phyloP scores from a whole-genome alignment of 805 yeast genomes.

The Zygoascus tannicola region DNA sequence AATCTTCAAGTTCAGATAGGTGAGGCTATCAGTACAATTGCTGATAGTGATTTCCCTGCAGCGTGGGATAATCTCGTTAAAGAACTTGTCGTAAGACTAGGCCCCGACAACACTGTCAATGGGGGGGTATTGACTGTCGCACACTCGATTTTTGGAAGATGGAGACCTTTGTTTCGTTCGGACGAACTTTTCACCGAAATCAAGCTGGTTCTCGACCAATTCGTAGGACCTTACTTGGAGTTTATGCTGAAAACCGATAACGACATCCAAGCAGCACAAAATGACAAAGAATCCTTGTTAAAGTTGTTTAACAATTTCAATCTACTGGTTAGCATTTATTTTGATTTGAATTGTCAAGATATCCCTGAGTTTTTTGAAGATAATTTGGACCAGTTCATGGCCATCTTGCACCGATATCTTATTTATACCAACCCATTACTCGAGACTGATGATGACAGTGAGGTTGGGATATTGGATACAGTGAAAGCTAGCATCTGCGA shows the following conservation, averaged over 20 bases:
- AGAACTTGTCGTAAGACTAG: slow-evolving; percentile 55
- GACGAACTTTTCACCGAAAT: slow-evolving; percentile 86
- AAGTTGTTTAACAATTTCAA: slow-evolving; percentile 62
- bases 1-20: slow-evolving; percentile 82
- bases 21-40: slow-evolving; percentile 84
- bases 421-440: slow-evolving; percentile 47
- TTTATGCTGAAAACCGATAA: slow-evolving; percentile 60
- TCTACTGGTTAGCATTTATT: slow-evolving; percentile 70
- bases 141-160: slow-evolving; percentile 89
- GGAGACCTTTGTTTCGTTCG: slow-evolving; percentile 91
- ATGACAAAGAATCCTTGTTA: slow-evolving; percentile 42
- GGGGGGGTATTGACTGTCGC: slow-evolving; percentile 86
- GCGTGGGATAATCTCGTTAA: slow-evolving; percentile 64
- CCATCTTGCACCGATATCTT: slow-evolving; percentile 71
- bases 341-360: slow-evolving; percentile 94
- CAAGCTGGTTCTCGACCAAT: slow-evolving; percentile 73
- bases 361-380: slow-evolving; percentile 98
- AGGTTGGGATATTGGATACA: slow-evolving; percentile 57
- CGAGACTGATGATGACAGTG: slow-evolving; percentile 53
- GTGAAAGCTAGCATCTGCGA: slow-evolving; percentile 80
- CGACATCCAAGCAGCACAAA: slow-evolving; percentile 40
- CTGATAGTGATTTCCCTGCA: slow-evolving; percentile 92
- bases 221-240: slow-evolving; percentile 68
- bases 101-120: slow-evolving; percentile 63
- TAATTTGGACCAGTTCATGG: slow-evolving; percentile 67